These are phyloP conservation scores for Sarocladium oryzae DNA, from an alignment of 2,329 filamentous ascomycete genomes.

Conservation along the genomic window DNA sequence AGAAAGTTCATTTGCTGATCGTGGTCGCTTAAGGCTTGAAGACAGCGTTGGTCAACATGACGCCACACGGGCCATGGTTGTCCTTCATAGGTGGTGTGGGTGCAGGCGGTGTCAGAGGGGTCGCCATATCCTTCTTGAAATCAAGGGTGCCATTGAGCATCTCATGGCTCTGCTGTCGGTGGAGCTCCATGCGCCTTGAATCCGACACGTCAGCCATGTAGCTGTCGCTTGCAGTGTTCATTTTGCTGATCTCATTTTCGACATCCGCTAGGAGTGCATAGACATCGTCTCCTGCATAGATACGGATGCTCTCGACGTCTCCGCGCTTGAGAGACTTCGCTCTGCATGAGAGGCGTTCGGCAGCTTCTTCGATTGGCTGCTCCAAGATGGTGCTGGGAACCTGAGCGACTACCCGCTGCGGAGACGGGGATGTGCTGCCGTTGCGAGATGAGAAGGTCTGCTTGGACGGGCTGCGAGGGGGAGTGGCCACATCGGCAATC, in stretches of 20 bases:
- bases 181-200: constrained; percentile 28
- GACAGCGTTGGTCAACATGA: constrained; percentile 16
- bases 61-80: constrained; percentile 7
- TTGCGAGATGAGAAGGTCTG: constrained; percentile 24
- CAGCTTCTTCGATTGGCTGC: constrained; percentile 40
- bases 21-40: constrained; percentile 13
- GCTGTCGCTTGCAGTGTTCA: constrained; percentile 19
- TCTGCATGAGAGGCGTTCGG: constrained; percentile 13
- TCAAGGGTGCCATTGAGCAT: constrained; percentile 33
- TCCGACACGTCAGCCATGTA: constrained; percentile 20
- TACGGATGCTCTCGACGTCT: constrained; percentile 57
- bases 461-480: constrained; percentile 54
- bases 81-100: constrained; percentile 25
- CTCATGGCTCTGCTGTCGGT: constrained; percentile 46
- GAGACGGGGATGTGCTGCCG: constrained; percentile 37
- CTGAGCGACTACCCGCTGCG: constrained; percentile 44
- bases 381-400: constrained; percentile 52
- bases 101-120: constrained; percentile 23
- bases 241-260: constrained; percentile 39
- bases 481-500: constrained; percentile 43
- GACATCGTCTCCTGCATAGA: constrained; percentile 62
- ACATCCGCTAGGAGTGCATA: constrained; percentile 62
- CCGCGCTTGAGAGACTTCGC: constrained; percentile 24
- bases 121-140: constrained; percentile 18
- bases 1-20: neutral